phyloP scores from a whole-genome alignment of 2,329 filamentous ascomycete species.

The Chaetomiaceae sp. region DNA sequence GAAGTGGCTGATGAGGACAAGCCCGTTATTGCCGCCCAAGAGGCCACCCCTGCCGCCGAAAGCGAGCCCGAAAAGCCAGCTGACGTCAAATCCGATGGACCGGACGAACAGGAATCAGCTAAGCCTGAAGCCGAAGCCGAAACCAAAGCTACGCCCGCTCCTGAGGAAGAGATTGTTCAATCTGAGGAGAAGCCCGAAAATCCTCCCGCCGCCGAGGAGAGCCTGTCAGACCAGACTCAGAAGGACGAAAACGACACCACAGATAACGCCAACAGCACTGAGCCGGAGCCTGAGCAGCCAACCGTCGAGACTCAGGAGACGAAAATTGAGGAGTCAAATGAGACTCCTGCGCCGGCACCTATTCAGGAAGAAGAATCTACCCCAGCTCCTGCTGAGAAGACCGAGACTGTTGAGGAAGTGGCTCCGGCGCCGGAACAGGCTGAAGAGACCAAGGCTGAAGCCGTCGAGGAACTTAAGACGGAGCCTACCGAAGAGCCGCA shows the following conservation, averaged over 20 bases:
- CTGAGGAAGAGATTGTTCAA: background rate
- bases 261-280: background rate
- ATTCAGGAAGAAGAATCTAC: background rate
- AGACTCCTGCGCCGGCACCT: background rate
- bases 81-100: background rate
- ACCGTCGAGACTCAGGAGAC: background rate
- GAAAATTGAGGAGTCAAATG: background rate
- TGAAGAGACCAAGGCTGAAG: background rate
- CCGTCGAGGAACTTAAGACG: constrained; percentile 8
- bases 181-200: background rate
- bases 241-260: background rate
- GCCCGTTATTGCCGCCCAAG: background rate
- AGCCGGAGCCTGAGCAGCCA: background rate
- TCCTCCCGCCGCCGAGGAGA: background rate
- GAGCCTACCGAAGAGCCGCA: constrained; percentile 8
- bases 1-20: background rate
- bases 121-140: constrained; percentile 7
- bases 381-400: background rate
- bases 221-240: too few relatives aligned
- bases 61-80: background rate
- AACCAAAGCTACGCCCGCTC: background rate
- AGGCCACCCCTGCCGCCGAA: too few relatives aligned
- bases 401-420: background rate
- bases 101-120: background rate
- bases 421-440: background rate